Conservation (phyloP, 2,329 filamentous ascomycete genomes). For the Myotisia sp. region DNA sequence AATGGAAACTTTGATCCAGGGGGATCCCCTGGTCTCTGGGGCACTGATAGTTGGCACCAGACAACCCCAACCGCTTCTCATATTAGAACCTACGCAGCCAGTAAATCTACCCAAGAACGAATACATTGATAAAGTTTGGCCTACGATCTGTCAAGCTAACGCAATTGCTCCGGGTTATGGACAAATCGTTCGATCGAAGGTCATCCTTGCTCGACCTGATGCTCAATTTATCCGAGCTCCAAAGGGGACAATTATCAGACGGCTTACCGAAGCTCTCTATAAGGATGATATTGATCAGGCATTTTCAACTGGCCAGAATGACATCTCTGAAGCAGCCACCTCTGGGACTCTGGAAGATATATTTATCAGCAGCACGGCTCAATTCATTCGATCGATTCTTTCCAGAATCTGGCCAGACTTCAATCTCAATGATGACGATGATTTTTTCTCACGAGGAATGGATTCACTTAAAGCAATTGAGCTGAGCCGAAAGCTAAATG, state of each 20-base stretch:
- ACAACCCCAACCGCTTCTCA: conserved; percentile 11
- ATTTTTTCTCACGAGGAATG: conserved; percentile 14
- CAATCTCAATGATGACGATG: conserved; percentile 1
- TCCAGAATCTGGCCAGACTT: background rate
- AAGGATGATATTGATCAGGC: conserved; percentile 9
- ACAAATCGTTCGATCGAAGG: conserved; percentile 11
- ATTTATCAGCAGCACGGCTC: background rate
- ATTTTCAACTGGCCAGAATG: background rate
- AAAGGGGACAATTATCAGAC: conserved; percentile 11
- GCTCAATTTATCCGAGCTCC: conserved; percentile 11
- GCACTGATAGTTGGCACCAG: conserved; percentile 12
- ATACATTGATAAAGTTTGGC: conserved; percentile 13
- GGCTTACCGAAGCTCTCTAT: conserved; percentile 12
- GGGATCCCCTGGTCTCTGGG: conserved; percentile 9
- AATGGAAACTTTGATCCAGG: conserved; percentile 11
- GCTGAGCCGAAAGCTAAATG: background rate
- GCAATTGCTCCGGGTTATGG: conserved; percentile 9
- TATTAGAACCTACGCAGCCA: conserved; percentile 10
- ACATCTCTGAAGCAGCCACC: background rate
- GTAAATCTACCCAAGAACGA: conserved; percentile 8
- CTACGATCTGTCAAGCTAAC: conserved; percentile 9
- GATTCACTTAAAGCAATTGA: conserved; percentile 12
- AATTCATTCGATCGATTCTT: background rate
- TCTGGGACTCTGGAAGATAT: background rate
- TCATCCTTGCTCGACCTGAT: conserved; percentile 1